Evolutionary conservation across 768 basidiomycete species (phyloP).

Genomic region (Pulveroboletus frians): DNA sequence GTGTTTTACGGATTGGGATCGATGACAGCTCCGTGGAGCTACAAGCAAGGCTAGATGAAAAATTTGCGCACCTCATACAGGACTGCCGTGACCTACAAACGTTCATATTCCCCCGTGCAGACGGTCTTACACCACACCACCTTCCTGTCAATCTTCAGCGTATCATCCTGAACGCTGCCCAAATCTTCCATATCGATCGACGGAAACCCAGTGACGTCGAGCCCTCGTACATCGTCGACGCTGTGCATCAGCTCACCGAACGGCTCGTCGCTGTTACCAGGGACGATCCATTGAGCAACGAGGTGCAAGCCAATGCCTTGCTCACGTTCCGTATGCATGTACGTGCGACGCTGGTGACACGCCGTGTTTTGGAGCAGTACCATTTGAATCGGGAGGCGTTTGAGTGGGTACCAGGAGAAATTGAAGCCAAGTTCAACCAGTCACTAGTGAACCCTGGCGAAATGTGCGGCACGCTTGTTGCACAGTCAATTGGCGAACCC

Average conservation of each 20-base stretch:
- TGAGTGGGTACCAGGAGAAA: slow-evolving; percentile 94
- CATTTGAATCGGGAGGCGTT: slow-evolving; percentile 92
- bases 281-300: slow-evolving; percentile 63
- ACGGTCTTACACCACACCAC: slow-evolving; percentile 70
- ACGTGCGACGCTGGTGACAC: slow-evolving; percentile 80
- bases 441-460: slow-evolving; percentile 91
- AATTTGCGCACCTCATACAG: slow-evolving; percentile 55
- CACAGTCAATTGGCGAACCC: slow-evolving; percentile 98
- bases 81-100: slow-evolving; percentile 77
- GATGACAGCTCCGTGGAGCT: slow-evolving; percentile 80
- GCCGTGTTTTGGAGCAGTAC: slow-evolving; percentile 81
- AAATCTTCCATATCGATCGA: slow-evolving; percentile 95
- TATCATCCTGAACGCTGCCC: slow-evolving; percentile 90
- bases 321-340: slow-evolving; percentile 92
- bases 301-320: slow-evolving; percentile 86
- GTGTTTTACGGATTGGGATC: slow-evolving; percentile 81
- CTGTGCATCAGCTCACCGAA: slow-evolving; percentile 66
- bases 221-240: slow-evolving; percentile 79
- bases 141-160: slow-evolving; percentile 95
- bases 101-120: slow-evolving; percentile 77
- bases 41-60: slow-evolving; percentile 80
- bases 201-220: slow-evolving; percentile 91
- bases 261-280: slow-evolving; percentile 87
- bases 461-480: slow-evolving; percentile 98
- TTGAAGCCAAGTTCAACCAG: slow-evolving; percentile 94